Evolutionary conservation across 805 yeast species (phyloP).

Genomic region (Tetrapisispora iriomotensis): DNA sequence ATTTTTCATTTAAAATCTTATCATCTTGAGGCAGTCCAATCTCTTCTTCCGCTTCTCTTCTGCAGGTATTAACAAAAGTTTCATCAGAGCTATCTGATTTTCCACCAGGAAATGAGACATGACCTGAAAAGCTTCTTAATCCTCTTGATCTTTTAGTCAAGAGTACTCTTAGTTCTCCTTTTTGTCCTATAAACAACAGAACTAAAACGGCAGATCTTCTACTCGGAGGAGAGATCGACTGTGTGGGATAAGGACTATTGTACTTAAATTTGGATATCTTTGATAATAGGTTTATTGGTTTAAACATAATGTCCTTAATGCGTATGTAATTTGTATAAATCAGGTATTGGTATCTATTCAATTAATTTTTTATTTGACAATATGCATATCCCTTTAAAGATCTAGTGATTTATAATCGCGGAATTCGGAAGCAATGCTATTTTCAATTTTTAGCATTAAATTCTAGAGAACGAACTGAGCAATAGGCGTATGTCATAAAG

Average conservation of each 20-base stretch:
- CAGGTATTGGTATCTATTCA: too few relatives aligned
- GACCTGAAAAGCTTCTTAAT: slow-evolving; percentile 73
- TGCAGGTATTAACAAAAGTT: slow-evolving; percentile 59
- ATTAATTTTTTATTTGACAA: too few relatives aligned
- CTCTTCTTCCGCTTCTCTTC: slow-evolving; percentile 82
- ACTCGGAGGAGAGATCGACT: slow-evolving; percentile 59
- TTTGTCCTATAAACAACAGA: slow-evolving; percentile 58
- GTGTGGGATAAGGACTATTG: slow-evolving; percentile 12
- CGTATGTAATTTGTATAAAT: too few relatives aligned
- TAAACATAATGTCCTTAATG: too few relatives aligned
- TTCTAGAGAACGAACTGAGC: too few relatives aligned
- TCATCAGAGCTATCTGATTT: slow-evolving; percentile 66
- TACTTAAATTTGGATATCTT: not conserved
- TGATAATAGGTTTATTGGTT: not conserved
- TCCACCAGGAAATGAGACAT: slow-evolving; percentile 90
- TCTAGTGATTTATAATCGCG: too few relatives aligned
- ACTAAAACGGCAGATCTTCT: slow-evolving; percentile 77
- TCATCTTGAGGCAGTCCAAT: slow-evolving; percentile 58
- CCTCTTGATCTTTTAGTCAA: slow-evolving; percentile 67
- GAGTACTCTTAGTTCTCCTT: slow-evolving; percentile 68
- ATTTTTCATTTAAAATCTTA: slow-evolving; percentile 32
- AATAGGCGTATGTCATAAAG: too few relatives aligned
- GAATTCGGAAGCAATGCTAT: too few relatives aligned
- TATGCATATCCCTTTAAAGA: too few relatives aligned
- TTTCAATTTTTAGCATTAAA: too few relatives aligned